Conservation (phyloP, 371 early-diverging fungal species). For the Choanephora cucurbitarum region DNA sequence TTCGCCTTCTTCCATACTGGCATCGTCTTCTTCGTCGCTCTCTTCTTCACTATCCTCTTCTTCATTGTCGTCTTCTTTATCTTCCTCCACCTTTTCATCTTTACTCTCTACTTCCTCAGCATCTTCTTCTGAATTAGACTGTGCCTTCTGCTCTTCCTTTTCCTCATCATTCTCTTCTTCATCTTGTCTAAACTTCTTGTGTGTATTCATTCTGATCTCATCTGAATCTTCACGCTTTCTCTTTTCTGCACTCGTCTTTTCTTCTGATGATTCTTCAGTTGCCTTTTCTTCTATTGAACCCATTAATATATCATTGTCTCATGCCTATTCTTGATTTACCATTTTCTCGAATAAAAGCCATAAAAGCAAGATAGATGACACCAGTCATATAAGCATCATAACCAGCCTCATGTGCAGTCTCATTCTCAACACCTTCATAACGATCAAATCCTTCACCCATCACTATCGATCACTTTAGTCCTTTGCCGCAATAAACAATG, state of each 20-base stretch:
- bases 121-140: too few relatives aligned
- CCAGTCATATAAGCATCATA: slow-evolving; percentile 92
- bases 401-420: slow-evolving; percentile 83
- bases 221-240: slow-evolving; percentile 12
- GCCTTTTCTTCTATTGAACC: background rate
- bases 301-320: too few relatives aligned
- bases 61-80: background rate
- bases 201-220: background rate
- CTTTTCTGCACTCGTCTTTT: slow-evolving; percentile 1
- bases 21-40: slow-evolving; percentile 8
- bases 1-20: slow-evolving; percentile 13
- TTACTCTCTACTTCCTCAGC: background rate
- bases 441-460: slow-evolving; percentile 41
- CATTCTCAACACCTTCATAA: slow-evolving; percentile 26
- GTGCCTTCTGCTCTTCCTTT: too few relatives aligned
- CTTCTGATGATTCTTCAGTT: background rate
- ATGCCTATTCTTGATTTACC: too few relatives aligned
- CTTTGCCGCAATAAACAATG: too few relatives aligned
- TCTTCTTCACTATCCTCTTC: slow-evolving; percentile 7
- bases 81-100: background rate
- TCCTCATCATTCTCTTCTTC: background rate
- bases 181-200: background rate
- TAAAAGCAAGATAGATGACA: slow-evolving; percentile 61
- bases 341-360: slow-evolving; percentile 48
- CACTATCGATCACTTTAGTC: slow-evolving; percentile 15